Percentiles rank a stretch among this genome's conserved stretches.
phyloP scores from a whole-genome alignment of 768 basidiomycete species.

The Hirschioporus abietinus region DNA sequence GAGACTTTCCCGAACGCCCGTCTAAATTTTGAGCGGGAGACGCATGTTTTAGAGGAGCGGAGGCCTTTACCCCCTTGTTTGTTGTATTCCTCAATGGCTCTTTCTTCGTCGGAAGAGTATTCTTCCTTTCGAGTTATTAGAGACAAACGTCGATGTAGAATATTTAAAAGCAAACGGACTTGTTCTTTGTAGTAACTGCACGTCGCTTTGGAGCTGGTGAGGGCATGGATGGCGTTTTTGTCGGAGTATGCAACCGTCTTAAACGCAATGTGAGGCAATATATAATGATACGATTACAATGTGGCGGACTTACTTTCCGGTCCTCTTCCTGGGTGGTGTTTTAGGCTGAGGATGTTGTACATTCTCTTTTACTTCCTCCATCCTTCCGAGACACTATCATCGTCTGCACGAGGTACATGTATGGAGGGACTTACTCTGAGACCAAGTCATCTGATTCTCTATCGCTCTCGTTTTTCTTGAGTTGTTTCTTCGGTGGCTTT shows the following conservation, averaged over 20 bases:
- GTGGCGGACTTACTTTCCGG: background rate
- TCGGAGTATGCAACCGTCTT: background rate
- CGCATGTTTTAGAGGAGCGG: background rate
- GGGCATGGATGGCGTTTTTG: background rate
- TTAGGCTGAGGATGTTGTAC: background rate
- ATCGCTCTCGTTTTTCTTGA: no score
- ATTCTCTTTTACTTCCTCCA: background rate
- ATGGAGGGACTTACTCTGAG: background rate
- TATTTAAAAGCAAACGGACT: background rate
- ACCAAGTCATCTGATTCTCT: no score
- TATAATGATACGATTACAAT: background rate
- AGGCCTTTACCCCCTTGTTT: background rate
- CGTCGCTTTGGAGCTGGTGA: conserved; percentile 1
- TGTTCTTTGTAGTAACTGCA: background rate
- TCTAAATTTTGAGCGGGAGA: background rate
- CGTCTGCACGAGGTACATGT: background rate
- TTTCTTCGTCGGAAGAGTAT: background rate
- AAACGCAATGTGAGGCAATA: background rate
- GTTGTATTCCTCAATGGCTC: background rate
- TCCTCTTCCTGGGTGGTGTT: background rate
- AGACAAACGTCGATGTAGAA: background rate
- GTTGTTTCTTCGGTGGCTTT: background rate
- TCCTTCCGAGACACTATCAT: background rate
- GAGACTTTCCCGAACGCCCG: background rate
- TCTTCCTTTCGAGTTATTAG: background rate